Base-by-base conservation (phyloP, 2,329 filamentous ascomycete genomes). In the Daldinia sp. region DNA sequence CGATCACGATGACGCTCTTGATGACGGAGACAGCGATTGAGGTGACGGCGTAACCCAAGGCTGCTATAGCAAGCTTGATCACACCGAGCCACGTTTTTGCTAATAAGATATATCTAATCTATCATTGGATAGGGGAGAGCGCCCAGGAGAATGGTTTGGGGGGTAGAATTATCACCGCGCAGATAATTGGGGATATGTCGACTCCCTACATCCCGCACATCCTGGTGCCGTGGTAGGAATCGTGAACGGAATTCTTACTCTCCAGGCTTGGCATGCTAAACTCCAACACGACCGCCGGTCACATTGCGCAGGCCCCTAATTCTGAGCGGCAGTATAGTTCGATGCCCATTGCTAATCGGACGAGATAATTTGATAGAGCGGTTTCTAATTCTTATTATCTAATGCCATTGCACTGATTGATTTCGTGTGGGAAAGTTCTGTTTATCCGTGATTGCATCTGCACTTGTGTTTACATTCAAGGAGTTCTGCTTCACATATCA, bases 1-100 rank as follows among this genome's bases (percentile, higher is more conserved):
- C 46, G 78, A 77, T 1, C 86, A 82, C 28, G 89, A 90, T 64
- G 90, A 91, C 71, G 89, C 88, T 12, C 78, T 90, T 65, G 88
- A 90, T 71, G 81, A 84, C 74, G 88, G 86, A 10, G 88, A 90
- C 68, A 89, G 87, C 73, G 87, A 89, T 63, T 88, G 48, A 66
- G 23, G 3, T 15, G 4, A 50, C 15, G 15, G 18, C 23, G 35
- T 39, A 26, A 62, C 44, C 12, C 33, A 37, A n/a, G 13, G 6
- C 37, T 48, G 12, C 33, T 7, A 23, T 6, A 39, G 9, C 10
- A 20, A 20, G 26, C n/a, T 51, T 33, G 26, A 51, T 54, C 51
- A 54, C 51, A n/a, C 33, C 33, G 10, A 54, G n/a, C 30, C 30
- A 35, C 5, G 33, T 35, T 7, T 12, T 13, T 54, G 15, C 51